Evolutionary conservation across 2,329 filamentous ascomycete genomes (phyloP).

Genomic region (Fusarium multiceps): DNA sequence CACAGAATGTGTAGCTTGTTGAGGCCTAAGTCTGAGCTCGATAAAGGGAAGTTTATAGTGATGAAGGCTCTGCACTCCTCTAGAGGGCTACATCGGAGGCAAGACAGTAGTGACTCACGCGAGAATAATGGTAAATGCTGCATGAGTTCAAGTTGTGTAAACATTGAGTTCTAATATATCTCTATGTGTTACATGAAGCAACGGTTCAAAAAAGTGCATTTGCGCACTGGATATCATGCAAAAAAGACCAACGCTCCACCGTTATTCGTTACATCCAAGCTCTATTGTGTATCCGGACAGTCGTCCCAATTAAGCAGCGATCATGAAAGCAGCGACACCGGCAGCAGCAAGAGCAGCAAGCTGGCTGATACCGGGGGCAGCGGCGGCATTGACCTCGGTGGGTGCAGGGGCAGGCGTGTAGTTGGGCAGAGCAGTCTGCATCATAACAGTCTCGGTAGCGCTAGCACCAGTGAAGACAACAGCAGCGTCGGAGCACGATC

Average conservation of each 20-base stretch:
- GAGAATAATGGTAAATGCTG: too few relatives aligned
- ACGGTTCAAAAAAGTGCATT: background rate
- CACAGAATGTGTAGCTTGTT: too few relatives aligned
- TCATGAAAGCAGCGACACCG: slow-evolving; percentile 19
- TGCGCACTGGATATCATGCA: slow-evolving; percentile 21
- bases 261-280: background rate
- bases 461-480: slow-evolving; percentile 25
- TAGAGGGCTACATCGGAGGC: too few relatives aligned
- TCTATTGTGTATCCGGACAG: background rate
- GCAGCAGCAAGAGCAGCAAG: slow-evolving; percentile 15
- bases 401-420: background rate
- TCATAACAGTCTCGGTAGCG: slow-evolving; percentile 16
- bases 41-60: too few relatives aligned
- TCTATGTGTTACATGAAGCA: background rate
- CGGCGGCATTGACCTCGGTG: background rate
- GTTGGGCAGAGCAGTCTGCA: slow-evolving; percentile 8
- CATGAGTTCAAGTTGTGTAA: background rate
- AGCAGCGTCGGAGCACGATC: slow-evolving; percentile 4
- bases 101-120: too few relatives aligned
- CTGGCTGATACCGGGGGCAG: background rate
- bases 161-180: background rate
- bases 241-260: slow-evolving; percentile 7
- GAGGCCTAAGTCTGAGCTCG: too few relatives aligned
- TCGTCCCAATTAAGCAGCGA: slow-evolving; percentile 3
- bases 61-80: too few relatives aligned